Percentiles rank a stretch among this genome's conserved stretches.
These are phyloP conservation scores for Xylaria digitata DNA, from an alignment of 2,329 filamentous ascomycete species.

Conservation along the genomic window DNA sequence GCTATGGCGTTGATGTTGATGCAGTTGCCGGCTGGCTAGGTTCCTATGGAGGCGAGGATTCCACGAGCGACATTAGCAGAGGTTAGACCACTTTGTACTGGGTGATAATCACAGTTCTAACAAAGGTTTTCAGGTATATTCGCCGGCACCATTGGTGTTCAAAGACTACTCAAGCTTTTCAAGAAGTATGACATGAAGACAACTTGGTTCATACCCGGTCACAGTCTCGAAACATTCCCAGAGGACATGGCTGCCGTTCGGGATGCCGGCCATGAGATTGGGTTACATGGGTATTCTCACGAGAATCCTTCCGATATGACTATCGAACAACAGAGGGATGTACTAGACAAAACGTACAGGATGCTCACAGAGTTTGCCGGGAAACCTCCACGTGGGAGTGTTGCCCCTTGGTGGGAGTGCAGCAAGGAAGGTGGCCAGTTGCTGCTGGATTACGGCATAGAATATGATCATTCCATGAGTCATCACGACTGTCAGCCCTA, in stretches of 20 bases:
- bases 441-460: slow-evolving; percentile 73
- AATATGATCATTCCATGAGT: slow-evolving; percentile 76
- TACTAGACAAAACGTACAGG: slow-evolving; percentile 78
- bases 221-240: slow-evolving; percentile 73
- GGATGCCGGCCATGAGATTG: slow-evolving; percentile 70
- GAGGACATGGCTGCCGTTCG: slow-evolving; percentile 71
- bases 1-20: slow-evolving; percentile 79
- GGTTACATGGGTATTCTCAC: slow-evolving; percentile 78
- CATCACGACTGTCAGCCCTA: slow-evolving; percentile 74
- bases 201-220: slow-evolving; percentile 56
- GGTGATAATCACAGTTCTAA: no score
- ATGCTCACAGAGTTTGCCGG: slow-evolving; percentile 77
- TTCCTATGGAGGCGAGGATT: slow-evolving; percentile 79
- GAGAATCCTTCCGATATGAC: slow-evolving; percentile 80
- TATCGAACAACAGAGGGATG: slow-evolving; percentile 78
- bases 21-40: slow-evolving; percentile 82
- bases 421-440: slow-evolving; percentile 74
- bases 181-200: slow-evolving; percentile 66
- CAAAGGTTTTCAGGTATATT: slow-evolving; percentile 58
- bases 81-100: slow-evolving; percentile 54
- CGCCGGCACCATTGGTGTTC: slow-evolving; percentile 74
- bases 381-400: slow-evolving; percentile 76
- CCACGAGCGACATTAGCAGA: slow-evolving; percentile 76
- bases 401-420: slow-evolving; percentile 80
- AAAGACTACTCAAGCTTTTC: slow-evolving; percentile 72